Evolutionary conservation across 108 stramenopile genomes (phyloP), one percentile per base, ranked within the genome.

Genomic region (Skeletonema grethae): DNA sequence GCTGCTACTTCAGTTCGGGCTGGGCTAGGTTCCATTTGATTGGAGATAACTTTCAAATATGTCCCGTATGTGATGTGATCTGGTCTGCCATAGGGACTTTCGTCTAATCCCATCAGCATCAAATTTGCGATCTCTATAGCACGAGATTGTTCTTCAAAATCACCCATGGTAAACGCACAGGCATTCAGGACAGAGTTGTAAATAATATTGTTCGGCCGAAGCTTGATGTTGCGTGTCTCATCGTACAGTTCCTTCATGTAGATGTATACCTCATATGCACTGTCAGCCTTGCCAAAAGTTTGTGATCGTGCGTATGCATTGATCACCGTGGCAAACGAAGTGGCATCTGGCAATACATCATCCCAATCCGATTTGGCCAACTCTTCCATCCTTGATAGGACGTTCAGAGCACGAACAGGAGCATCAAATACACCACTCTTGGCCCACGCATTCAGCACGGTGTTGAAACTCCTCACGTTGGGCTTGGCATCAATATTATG

Each of bases 131-230:
- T 88, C 36, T 89, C 89, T 61, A 93, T 73, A 16, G 88, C 87
- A 16, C 79, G 72, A 29, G 77, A 74, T 64, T 82, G 83, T 34
- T 88, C 86, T 16, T 79, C 57, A 34, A 81, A 46, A 68, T 86
- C 85, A 16, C 83, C 90, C 12, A 69, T 45, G 0, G 92, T 80
- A 61, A 86, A 93, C 5, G 90, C 92, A 34, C 89, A 90, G 2
- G 90, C 90, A 67, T 93, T 93, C 79, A 93, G 73, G 1, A 93
- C 92, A 8, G 92, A 88, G 66, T 90, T 93, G 66, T 73, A 86
- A 11, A 83, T 76, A 8, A 90, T 84, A 41, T 84, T 70, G 62
- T 85, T 93, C 0, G 89, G 92, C 63, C 72, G 63, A 15, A 85
- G 65, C 3, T 68, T 63, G 18, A 61, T 64, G 30, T 84, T 86